Conservation (phyloP, 345 rosid species). For the Populus tremula region DNA sequence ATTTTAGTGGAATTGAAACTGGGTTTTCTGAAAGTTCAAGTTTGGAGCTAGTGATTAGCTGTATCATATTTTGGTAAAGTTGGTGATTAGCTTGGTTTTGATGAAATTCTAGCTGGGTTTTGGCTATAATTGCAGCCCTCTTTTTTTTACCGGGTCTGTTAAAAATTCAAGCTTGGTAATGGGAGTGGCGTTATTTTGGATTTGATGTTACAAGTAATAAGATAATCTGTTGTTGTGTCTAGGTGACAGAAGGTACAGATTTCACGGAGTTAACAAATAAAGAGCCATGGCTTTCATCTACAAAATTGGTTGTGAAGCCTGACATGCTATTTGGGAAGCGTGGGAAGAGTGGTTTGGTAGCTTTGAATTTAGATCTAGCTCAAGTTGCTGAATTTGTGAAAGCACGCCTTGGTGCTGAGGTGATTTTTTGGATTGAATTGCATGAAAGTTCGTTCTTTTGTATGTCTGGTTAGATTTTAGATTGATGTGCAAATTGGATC, state of each 20-base stretch:
- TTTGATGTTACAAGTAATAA: neutral
- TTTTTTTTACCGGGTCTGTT: neutral
- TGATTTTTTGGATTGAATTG: constrained; percentile 21
- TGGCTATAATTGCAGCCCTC: neutral
- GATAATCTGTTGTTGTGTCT: constrained; percentile 1
- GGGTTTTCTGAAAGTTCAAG: neutral
- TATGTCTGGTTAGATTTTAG: neutral
- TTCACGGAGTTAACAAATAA: constrained; percentile 66
- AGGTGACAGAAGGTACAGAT: constrained; percentile 86
- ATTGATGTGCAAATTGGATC: constrained; percentile 8
- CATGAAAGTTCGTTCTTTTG: neutral
- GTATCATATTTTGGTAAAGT: neutral
- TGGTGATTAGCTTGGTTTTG: neutral
- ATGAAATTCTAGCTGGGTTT: neutral
- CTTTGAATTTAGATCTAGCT: constrained; percentile 90
- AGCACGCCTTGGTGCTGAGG: constrained; percentile 82
- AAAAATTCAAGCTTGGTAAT: neutral
- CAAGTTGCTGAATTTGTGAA: constrained; percentile 95
- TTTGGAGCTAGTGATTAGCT: neutral
- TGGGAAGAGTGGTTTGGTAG: constrained; percentile 93
- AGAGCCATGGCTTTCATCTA: constrained; percentile 88
- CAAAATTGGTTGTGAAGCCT: constrained; percentile 89
- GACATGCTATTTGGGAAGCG: constrained; percentile 98
- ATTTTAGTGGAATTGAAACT: neutral
- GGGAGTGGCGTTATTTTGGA: neutral